Base-by-base conservation (phyloP, 73 alveolate genomes). In the Effrenium voratum region DNA sequence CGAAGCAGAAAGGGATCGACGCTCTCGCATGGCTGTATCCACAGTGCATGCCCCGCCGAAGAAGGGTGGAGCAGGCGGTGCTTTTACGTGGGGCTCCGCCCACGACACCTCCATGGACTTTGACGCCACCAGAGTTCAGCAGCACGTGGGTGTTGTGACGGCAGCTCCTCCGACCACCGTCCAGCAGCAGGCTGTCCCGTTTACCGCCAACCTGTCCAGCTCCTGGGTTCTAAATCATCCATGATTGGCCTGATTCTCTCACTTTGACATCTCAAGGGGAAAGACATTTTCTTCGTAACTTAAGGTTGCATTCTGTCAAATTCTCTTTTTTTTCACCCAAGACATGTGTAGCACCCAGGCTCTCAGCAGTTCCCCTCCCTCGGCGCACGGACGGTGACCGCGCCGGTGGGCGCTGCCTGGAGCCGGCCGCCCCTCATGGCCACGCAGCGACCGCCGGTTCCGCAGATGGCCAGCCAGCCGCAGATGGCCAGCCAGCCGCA, bases 21-120 rank as follows among this genome's bases (percentile, higher is more conserved):
- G 97, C 41, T 90, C 97, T 55, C 97, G 97, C 44, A 90, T 90
- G 97, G 97, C 97, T 59, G n/a, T 90, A 70, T 68, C 88, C 45
- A 90, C 97, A 13, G 97, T 90, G 45, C 86, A 90, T 90, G 97
- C 97, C 41, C 97, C 97, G 28, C 97, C 97, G 59, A 90, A 90
- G 32, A 90, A 90, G 88, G 97, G 97, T 34, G 97, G 97, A 43
- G 97, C 97, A n/a, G 97, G 97, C 15, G 97, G 97, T 32, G 60
- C 72, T 52, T 90, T 90, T 76, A 90, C 97, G 22, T 90, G 97
- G 97, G 97, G 97, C 36, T 68, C 88, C 32, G 88, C 70, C n/a
- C 59, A 49, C 32, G 95, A 87, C 32, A 49, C 84, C 85, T 43
- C 95, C 84, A 87, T 87, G 72, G 95, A 87, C 95, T 87, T 87